These are phyloP conservation scores for Cynara cardunculus DNA, from an alignment of 129 eudicot genomes.

Conservation along the genomic window DNA sequence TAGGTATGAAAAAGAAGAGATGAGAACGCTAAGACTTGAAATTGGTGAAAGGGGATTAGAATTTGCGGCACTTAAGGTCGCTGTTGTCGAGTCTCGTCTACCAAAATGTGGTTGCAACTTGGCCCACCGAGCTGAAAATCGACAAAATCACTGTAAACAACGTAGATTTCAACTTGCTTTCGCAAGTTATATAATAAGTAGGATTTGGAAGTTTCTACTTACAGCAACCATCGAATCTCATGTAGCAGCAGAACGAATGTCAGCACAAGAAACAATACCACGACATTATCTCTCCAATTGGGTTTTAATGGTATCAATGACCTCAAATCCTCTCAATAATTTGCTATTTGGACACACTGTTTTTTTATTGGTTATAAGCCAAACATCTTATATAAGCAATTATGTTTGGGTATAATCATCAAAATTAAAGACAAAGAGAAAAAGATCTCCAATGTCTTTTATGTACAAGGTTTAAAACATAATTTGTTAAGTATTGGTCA, in stretches of 20 bases:
- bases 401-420: no score
- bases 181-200: neutral
- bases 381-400: no score
- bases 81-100: conserved; percentile 58
- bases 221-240: conserved; percentile 52
- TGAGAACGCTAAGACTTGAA: conserved; percentile 38
- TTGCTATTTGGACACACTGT: conserved; percentile 40
- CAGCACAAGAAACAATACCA: conserved; percentile 57
- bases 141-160: neutral
- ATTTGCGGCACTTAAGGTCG: conserved; percentile 40
- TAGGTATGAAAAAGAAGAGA: conserved; percentile 40
- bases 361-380: no score
- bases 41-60: conserved; percentile 37
- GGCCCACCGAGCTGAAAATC: conserved; percentile 56
- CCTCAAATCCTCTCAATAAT: conserved; percentile 44
- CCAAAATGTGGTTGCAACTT: conserved; percentile 44
- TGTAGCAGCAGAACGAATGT: conserved; percentile 48
- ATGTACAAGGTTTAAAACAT: no score
- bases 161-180: neutral
- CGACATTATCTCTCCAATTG: conserved; percentile 35
- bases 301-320: conserved; percentile 47
- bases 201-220: neutral
- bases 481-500: no score
- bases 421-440: no score
- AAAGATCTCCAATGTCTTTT: no score